A percentile compares a stretch with the other conserved stretches of the same genome.
These are phyloP conservation scores for Laburnicola sp. DNA, from an alignment of 2,329 filamentous ascomycete genomes.

Conservation along the genomic window DNA sequence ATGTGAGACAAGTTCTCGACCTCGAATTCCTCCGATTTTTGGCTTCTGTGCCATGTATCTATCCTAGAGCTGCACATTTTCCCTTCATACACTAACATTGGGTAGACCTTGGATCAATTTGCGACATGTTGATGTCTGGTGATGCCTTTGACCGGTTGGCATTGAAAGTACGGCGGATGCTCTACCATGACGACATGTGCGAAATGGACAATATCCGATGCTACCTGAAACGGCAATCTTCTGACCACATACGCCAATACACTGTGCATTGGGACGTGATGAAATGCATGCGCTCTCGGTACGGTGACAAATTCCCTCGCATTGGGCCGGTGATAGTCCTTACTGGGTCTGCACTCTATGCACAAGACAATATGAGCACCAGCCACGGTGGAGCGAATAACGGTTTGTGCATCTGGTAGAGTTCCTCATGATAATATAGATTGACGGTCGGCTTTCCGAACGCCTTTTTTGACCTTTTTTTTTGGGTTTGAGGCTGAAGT, in stretches of 20 bases:
- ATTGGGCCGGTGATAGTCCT: constrained; percentile 13
- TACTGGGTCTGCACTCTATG: constrained; percentile 18
- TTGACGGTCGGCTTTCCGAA: too few relatives aligned
- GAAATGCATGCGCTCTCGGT: constrained; percentile 13
- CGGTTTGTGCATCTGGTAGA: background rate
- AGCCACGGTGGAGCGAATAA: too few relatives aligned
- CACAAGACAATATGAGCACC: constrained; percentile 1
- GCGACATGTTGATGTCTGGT: constrained; percentile 2
- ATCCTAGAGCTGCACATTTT: too few relatives aligned
- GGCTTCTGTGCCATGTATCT: too few relatives aligned
- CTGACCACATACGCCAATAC: background rate
- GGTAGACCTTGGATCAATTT: background rate
- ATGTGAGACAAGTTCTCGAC: too few relatives aligned
- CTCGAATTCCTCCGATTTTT: too few relatives aligned
- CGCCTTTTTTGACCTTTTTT: too few relatives aligned
- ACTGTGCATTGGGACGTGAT: constrained; percentile 10
- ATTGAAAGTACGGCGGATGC: constrained; percentile 1
- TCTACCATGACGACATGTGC: constrained; percentile 5
- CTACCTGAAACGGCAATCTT: background rate
- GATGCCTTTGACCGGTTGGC: constrained; percentile 8
- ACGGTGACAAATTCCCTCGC: constrained; percentile 6
- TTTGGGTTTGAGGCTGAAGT: too few relatives aligned
- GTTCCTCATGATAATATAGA: background rate
- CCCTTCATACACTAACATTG: background rate
- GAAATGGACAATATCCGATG: constrained; percentile 5